phyloP scores from a whole-genome alignment of 1,284 basidiomycete species.

The Trametes pubescens region DNA sequence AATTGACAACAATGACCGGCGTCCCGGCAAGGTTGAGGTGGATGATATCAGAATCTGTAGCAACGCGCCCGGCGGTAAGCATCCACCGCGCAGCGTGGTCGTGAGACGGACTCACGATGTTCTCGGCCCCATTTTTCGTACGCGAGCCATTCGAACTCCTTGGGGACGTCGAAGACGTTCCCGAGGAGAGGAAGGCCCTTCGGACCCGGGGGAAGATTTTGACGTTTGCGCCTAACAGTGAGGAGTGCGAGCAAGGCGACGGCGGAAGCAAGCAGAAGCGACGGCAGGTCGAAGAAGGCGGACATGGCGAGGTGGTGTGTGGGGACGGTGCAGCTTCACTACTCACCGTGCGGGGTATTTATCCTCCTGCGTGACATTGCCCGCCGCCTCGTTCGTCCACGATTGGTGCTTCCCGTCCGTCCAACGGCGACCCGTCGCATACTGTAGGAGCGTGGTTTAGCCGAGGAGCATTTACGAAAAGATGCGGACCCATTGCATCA shows the following conservation, averaged over 20 bases:
- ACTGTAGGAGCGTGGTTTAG: constrained; percentile 31
- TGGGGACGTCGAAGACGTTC: constrained; percentile 41
- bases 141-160: constrained; percentile 37
- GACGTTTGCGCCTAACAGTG: constrained; percentile 24
- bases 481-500: constrained; percentile 23
- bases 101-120: constrained; percentile 27
- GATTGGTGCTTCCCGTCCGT: constrained; percentile 24
- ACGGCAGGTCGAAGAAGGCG: constrained; percentile 13
- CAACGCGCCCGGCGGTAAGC: constrained; percentile 3
- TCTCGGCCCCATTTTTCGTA: constrained; percentile 36
- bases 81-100: neutral
- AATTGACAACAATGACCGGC: constrained; percentile 40
- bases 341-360: constrained; percentile 24
- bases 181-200: constrained; percentile 40
- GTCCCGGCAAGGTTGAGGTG: constrained; percentile 37
- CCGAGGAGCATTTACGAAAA: constrained; percentile 32
- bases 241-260: constrained; percentile 23
- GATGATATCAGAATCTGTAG: constrained; percentile 39
- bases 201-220: constrained; percentile 40
- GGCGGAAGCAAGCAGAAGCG: constrained; percentile 17
- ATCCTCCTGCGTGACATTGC: constrained; percentile 19
- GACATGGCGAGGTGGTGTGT: constrained; percentile 16
- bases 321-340: constrained; percentile 7
- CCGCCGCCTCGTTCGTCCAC: constrained; percentile 27
- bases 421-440: constrained; percentile 25